Conservation (phyloP, 805 yeast species). For the Wickerhamomyces silvicola region DNA sequence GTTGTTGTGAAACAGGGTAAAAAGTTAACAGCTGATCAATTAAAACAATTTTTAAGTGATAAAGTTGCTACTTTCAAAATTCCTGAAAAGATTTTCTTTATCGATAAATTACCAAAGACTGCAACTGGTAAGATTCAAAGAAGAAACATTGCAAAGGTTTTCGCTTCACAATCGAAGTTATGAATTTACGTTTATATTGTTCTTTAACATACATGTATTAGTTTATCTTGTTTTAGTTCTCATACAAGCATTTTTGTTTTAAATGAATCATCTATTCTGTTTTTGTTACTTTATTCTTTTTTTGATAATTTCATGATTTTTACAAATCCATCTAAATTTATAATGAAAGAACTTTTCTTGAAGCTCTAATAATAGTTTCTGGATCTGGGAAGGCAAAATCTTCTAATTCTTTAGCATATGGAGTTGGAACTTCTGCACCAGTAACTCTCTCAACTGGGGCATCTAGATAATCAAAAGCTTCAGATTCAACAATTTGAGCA, state of each 20-base stretch:
- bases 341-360: conserved; percentile 70
- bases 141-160: conserved; percentile 51
- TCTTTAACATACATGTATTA: no score
- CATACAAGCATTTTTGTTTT: no score
- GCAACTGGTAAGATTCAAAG: conserved; percentile 77
- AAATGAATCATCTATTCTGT: no score
- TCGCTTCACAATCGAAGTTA: conserved; percentile 30
- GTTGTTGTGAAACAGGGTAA: conserved; percentile 45
- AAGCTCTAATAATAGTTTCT: conserved; percentile 81
- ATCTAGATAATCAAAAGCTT: conserved; percentile 96
- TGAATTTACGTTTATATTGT: no score
- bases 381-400: conserved; percentile 98
- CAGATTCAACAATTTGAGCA: conserved; percentile 97
- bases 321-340: no score
- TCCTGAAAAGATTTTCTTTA: conserved; percentile 51
- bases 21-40: conserved; percentile 34
- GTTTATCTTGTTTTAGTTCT: no score
- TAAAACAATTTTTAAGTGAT: conserved; percentile 37
- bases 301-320: no score
- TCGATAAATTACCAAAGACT: conserved; percentile 61
- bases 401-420: conserved; percentile 93
- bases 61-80: conserved; percentile 53
- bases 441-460: conserved; percentile 98
- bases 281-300: no score
- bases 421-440: conserved; percentile 99